Evolutionary conservation across 2,329 filamentous ascomycete species (phyloP), one percentile per base, ranked within the genome.

Genomic region (Akanthomyces uredinophilus): DNA sequence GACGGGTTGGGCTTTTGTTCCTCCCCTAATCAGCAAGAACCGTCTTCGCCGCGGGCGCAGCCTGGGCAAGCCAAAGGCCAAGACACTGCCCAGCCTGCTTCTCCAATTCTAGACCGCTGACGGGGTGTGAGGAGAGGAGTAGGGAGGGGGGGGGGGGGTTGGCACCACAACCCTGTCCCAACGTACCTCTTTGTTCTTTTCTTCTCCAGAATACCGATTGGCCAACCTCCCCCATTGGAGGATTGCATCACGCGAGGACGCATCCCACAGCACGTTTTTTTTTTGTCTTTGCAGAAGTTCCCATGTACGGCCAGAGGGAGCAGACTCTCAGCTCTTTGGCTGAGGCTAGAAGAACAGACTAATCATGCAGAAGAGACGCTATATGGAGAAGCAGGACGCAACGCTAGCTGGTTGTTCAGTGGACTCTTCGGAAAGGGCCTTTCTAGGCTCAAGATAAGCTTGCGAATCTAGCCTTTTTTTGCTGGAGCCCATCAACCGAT

Each of bases 91-190:
- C 27, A 60, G 58, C 24, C 49, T n/a, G 27, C 8, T 7, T 46
- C 29, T 20, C 20, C 57, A 35, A 53, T 47, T 47, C 58, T 47
- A 60, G 58, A 60, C 58, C 58, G 49, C 58, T 52, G 47, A 41
- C 13, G 35, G 5, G 22, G 16, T 18, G 18, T 1, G 7, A 20
- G 14, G 20, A 32, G n/a, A n/a, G n/a, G n/a, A n/a, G n/a, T n/a
- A n/a, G n/a, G n/a, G n/a, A n/a, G n/a, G n/a, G n/a, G n/a, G n/a
- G n/a, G n/a, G n/a, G n/a, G 29, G 7, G 32, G 50, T 29, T 41
- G 20, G 20, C 35, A 24, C 51, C n/a, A 11, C 14, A 5, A 2
- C 16, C 27, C 50, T 7, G 27, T 32, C 4, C 8, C n/a, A n/a
- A n/a, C n/a, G n/a, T 35, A 5, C 27, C 16, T 35, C 24, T 27